phyloP scores from a whole-genome alignment of 345 rosid species.

The Zanthoxylum bungeanum region DNA sequence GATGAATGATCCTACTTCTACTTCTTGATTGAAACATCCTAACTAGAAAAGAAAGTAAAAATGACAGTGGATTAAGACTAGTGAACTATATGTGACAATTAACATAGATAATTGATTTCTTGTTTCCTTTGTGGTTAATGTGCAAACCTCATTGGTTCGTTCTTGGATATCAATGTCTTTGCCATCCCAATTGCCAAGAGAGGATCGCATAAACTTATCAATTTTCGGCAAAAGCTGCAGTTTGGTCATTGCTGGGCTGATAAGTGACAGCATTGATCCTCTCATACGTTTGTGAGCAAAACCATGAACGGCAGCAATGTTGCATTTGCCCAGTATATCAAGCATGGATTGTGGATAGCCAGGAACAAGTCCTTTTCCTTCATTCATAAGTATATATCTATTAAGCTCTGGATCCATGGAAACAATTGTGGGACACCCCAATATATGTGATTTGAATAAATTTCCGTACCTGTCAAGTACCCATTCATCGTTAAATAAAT shows the following conservation, averaged over 20 bases:
- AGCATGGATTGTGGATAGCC: slow-evolving; percentile 92
- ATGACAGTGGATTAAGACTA: neutral
- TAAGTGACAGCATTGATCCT: slow-evolving; percentile 61
- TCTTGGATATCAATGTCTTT: slow-evolving; percentile 64
- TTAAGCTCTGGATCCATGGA: slow-evolving; percentile 83
- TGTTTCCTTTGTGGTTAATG: neutral
- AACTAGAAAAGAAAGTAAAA: neutral
- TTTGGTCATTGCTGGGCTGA: slow-evolving; percentile 56
- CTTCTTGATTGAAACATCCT: slow-evolving; percentile 3
- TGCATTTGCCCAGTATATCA: slow-evolving; percentile 67
- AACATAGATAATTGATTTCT: neutral
- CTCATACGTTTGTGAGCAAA: slow-evolving; percentile 65
- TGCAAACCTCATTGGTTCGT: slow-evolving; percentile 65
- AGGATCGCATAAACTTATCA: slow-evolving; percentile 55
- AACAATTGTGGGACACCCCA: slow-evolving; percentile 77
- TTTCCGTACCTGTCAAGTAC: slow-evolving; percentile 56
- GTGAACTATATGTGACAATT: slow-evolving; percentile 1
- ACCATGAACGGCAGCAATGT: slow-evolving; percentile 85
- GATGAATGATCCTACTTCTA: neutral
- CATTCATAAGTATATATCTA: slow-evolving; percentile 76
- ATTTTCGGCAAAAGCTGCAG: slow-evolving; percentile 56
- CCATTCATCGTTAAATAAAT: neutral
- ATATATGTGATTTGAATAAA: slow-evolving; percentile 75
- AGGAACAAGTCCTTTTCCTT: slow-evolving; percentile 77
- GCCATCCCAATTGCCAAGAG: slow-evolving; percentile 52